Percentiles rank a stretch among this genome's conserved stretches.
These are phyloP conservation scores for Candida sakaeoensis DNA, from an alignment of 805 yeast genomes.

Conservation along the genomic window DNA sequence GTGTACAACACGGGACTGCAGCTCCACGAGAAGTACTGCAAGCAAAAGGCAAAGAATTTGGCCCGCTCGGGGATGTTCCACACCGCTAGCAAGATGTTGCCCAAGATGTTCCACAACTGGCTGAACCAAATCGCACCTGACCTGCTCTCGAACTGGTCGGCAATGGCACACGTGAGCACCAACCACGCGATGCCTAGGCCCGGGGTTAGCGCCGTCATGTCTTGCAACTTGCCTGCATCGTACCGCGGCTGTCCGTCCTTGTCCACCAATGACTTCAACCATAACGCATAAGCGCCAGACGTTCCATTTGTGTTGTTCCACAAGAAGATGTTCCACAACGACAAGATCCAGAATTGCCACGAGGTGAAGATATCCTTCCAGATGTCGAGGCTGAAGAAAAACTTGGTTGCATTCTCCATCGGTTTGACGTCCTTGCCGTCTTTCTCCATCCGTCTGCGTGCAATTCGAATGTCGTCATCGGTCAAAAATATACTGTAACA, in stretches of 20 bases:
- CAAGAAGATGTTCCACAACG: conserved; percentile 53
- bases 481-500: conserved; percentile 32
- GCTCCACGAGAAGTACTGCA: conserved; percentile 60
- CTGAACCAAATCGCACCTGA: conserved; percentile 53
- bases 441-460: conserved; percentile 23
- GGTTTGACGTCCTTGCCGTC: conserved; percentile 21
- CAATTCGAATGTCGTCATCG: conserved; percentile 34
- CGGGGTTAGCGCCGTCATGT: conserved; percentile 45
- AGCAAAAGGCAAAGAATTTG: conserved; percentile 62
- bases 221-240: conserved; percentile 32
- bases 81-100: conserved; percentile 51
- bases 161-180: conserved; percentile 30
- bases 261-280: conserved; percentile 44
- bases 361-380: conserved; percentile 53
- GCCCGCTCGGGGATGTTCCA: conserved; percentile 58
- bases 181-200: conserved; percentile 42
- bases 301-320: conserved; percentile 57
- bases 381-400: conserved; percentile 38
- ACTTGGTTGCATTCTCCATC: conserved; percentile 19
- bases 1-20: conserved; percentile 61
- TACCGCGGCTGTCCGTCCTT: conserved; percentile 23
- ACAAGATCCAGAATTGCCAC: conserved; percentile 60
- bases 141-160: conserved; percentile 43
- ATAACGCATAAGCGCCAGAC: conserved; percentile 44
- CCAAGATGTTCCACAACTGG: conserved; percentile 50